Evolutionary conservation across 2,329 filamentous ascomycete genomes (phyloP).

Genomic region (Cladosporium austrohemisphaericum): DNA sequence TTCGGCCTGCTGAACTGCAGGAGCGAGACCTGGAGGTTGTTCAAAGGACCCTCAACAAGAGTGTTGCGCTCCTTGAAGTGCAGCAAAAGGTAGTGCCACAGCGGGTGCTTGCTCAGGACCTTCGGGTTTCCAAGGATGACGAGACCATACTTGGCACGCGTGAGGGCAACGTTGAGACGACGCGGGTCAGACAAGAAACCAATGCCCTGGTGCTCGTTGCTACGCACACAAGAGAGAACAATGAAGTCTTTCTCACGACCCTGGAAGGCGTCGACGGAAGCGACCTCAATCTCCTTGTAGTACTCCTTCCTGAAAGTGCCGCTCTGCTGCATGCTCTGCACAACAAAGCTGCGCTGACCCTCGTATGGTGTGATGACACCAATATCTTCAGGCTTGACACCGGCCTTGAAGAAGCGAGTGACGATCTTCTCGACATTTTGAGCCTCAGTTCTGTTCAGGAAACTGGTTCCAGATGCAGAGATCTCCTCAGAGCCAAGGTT

Average conservation of each 20-base stretch:
- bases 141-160: constrained; percentile 91
- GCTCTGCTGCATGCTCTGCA: constrained; percentile 98
- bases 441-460: constrained; percentile 94
- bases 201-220: constrained; percentile 98
- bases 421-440: constrained; percentile 98
- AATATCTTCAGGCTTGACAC: constrained; percentile 88
- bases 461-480: constrained; percentile 93
- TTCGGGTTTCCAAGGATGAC: constrained; percentile 98
- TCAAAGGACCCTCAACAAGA: constrained; percentile 89
- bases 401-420: constrained; percentile 97
- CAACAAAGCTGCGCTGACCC: constrained; percentile 95
- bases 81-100: constrained; percentile 91
- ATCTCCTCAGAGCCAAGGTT: constrained; percentile 98
- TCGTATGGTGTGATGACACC: constrained; percentile 99
- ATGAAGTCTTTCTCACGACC: constrained; percentile 99
- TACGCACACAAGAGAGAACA: constrained; percentile 93
- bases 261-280: constrained; percentile 97
- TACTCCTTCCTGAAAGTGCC: constrained; percentile 97
- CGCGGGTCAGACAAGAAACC: constrained; percentile 97
- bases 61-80: constrained; percentile 98
- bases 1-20: constrained; percentile 94
- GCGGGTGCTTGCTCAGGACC: constrained; percentile 92
- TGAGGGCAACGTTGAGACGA: constrained; percentile 94
- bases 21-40: constrained; percentile 91
- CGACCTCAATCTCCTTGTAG: constrained; percentile 98